Percentiles rank a stretch among this genome's conserved stretches.
phyloP scores from a whole-genome alignment of 495 filamentous ascomycete species.

The Aspergillus mulundensis region DNA sequence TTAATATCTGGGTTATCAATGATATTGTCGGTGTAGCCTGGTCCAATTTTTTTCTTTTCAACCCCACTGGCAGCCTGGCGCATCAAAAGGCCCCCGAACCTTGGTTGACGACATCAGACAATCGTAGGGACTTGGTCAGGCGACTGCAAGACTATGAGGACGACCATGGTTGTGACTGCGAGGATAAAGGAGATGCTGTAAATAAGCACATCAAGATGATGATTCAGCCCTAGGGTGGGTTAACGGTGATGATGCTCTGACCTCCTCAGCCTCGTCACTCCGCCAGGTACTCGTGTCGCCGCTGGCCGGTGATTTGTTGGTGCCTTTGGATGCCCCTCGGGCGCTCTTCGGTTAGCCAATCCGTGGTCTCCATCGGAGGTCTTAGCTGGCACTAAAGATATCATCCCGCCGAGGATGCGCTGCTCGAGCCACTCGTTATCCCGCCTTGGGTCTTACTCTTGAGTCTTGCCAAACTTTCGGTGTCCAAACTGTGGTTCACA shows the following conservation, averaged over 20 bases:
- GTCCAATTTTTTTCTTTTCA: conserved; percentile 8
- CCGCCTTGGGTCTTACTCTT: conserved; percentile 12
- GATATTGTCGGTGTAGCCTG: not conserved
- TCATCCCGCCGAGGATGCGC: conserved; percentile 34
- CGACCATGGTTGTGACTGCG: not conserved
- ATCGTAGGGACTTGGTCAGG: not conserved
- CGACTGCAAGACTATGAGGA: not conserved
- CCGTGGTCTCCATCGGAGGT: conserved; percentile 14
- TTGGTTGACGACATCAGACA: conserved; percentile 5
- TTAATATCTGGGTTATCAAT: not conserved
- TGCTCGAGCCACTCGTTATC: conserved; percentile 19
- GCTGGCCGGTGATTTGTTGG: conserved; percentile 13
- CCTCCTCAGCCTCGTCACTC: conserved; percentile 12
- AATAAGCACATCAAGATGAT: not conserved
- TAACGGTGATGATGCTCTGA: conserved; percentile 12
- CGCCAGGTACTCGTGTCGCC: conserved; percentile 15
- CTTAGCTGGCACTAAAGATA: conserved; percentile 22
- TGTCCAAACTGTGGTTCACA: conserved; percentile 11
- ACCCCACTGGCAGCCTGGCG: conserved; percentile 7
- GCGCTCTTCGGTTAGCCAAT: conserved; percentile 24
- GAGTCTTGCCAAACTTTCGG: conserved; percentile 21
- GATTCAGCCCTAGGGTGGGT: conserved; percentile 8
- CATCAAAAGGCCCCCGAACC: conserved; percentile 16
- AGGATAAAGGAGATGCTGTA: not conserved
- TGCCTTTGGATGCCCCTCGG: conserved; percentile 14